A percentile compares a stretch with the other conserved stretches of the same genome.
Conservation (phyloP, 305 asterid genomes). For the Solanum chacoense region DNA sequence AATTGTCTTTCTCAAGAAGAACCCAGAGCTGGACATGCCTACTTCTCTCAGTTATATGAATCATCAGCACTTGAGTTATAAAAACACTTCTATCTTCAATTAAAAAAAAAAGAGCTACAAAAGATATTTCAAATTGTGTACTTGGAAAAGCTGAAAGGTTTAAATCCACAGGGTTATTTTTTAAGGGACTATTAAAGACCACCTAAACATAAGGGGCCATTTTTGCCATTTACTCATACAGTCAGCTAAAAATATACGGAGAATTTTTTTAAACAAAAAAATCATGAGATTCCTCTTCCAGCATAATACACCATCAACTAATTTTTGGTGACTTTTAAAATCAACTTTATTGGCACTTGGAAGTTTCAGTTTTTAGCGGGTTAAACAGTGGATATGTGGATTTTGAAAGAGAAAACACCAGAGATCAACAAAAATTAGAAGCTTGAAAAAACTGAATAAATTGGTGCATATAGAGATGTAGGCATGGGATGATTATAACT, state of each 20-base stretch:
- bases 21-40: background rate
- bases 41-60: background rate
- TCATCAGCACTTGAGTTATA: background rate
- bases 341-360: background rate
- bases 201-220: background rate
- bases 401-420: background rate
- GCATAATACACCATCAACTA: background rate
- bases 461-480: conserved; percentile 1
- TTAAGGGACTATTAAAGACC: background rate
- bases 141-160: background rate
- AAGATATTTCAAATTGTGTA: background rate
- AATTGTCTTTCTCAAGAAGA: background rate
- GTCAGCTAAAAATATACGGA: background rate
- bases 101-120: background rate
- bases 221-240: background rate
- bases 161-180: background rate
- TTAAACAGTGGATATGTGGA: background rate
- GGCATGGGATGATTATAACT: conserved; percentile 13
- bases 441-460: background rate
- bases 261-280: background rate
- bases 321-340: background rate
- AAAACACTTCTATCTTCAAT: background rate
- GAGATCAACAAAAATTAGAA: background rate
- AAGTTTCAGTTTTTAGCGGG: background rate
- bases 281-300: background rate